A percentile compares a stretch with the other conserved stretches of the same genome.
These are phyloP conservation scores for Vinca minor DNA, from an alignment of 257 asterid species.

Conservation along the genomic window DNA sequence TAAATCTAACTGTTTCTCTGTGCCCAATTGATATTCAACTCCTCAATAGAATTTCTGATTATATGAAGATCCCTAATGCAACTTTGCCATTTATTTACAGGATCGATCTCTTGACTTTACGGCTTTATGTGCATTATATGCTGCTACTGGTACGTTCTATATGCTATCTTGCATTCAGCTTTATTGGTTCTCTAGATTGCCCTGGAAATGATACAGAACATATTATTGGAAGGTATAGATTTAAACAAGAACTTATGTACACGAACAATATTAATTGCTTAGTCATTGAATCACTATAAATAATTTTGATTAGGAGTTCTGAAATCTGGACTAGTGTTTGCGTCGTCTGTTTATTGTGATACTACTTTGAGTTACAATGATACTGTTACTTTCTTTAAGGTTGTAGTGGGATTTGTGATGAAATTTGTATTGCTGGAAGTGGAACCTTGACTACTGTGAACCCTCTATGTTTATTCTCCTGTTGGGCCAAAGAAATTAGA, in stretches of 20 bases:
- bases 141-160: slow-evolving; percentile 63
- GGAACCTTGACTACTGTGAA: neutral
- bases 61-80: slow-evolving; percentile 14
- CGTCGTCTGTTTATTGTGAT: neutral
- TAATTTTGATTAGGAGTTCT: neutral
- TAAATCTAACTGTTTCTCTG: neutral
- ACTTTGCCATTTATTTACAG: slow-evolving; percentile 33
- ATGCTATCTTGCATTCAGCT: neutral
- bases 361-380: neutral
- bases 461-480: neutral
- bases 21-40: neutral
- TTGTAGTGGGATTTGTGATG: neutral
- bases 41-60: neutral
- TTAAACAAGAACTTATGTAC: neutral
- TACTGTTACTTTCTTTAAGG: neutral
- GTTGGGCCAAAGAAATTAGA: neutral
- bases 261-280: neutral
- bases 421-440: neutral
- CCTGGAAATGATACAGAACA: neutral
- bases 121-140: slow-evolving; percentile 75
- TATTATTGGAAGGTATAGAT: neutral
- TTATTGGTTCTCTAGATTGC: neutral
- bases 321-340: neutral
- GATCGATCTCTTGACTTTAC: slow-evolving; percentile 77
- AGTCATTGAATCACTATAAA: neutral